Percentiles rank a stretch among this genome's conserved stretches.
phyloP scores from a whole-genome alignment of 2,329 filamentous ascomycete species.

The Colletotrichum incanum region DNA sequence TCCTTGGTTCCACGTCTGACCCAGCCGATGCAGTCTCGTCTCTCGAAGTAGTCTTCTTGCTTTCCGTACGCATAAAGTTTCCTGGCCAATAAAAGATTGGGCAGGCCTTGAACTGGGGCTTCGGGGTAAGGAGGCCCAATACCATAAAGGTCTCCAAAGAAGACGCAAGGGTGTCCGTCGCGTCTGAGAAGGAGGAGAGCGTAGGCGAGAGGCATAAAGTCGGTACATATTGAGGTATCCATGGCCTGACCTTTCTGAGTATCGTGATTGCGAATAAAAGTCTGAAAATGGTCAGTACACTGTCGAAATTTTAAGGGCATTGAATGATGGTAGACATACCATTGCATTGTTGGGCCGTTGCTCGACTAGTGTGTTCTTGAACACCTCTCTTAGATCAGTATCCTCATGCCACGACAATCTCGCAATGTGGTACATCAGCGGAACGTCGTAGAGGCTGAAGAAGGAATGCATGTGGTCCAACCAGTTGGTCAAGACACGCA shows the following conservation, averaged over 20 bases:
- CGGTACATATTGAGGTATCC: slow-evolving; percentile 29
- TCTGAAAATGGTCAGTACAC: neutral
- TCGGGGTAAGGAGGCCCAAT: slow-evolving; percentile 23
- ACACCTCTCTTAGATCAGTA: slow-evolving; percentile 29
- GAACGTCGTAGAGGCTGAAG: slow-evolving; percentile 40
- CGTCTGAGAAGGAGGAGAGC: slow-evolving; percentile 31
- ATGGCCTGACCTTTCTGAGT: slow-evolving; percentile 41
- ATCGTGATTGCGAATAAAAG: slow-evolving; percentile 40
- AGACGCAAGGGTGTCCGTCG: slow-evolving; percentile 39
- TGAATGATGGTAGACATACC: slow-evolving; percentile 7
- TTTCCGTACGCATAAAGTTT: slow-evolving; percentile 33
- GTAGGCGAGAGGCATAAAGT: slow-evolving; percentile 35
- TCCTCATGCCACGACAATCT: slow-evolving; percentile 38
- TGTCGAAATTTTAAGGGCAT: too few species aligned
- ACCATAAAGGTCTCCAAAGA: slow-evolving; percentile 39
- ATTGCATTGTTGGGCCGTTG: slow-evolving; percentile 36
- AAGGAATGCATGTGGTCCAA: slow-evolving; percentile 37
- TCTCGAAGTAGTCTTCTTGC: slow-evolving; percentile 36
- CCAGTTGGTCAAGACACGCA: slow-evolving; percentile 35
- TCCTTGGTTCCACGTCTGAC: slow-evolving; percentile 30
- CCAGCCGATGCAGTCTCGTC: slow-evolving; percentile 33
- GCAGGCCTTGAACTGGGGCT: slow-evolving; percentile 12
- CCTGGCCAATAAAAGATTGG: slow-evolving; percentile 25
- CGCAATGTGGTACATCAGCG: slow-evolving; percentile 36
- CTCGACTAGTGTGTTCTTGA: slow-evolving; percentile 33